A percentile compares a stretch with the other conserved stretches of the same genome.
These are phyloP conservation scores for Salvia sclarea DNA, from an alignment of 305 asterid genomes.

Conservation along the genomic window DNA sequence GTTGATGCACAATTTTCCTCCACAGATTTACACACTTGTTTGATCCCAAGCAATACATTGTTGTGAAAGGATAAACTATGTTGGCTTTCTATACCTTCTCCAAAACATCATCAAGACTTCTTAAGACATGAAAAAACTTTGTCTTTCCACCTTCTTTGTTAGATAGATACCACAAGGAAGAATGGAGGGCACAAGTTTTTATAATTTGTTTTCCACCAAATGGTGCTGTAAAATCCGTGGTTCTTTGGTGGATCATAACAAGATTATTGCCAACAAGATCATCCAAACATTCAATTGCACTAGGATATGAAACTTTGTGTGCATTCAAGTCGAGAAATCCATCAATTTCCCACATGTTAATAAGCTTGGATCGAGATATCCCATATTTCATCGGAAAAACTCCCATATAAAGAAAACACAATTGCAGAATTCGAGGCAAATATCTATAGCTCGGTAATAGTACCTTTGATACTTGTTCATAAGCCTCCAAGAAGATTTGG, in stretches of 20 bases:
- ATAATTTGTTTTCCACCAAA: no score
- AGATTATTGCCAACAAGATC: no score
- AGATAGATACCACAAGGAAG: no score
- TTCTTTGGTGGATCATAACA: no score
- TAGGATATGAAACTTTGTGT: not conserved
- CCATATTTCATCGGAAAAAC: constrained; percentile 29
- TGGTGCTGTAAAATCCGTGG: no score
- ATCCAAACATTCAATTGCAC: no score
- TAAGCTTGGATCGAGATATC: no score
- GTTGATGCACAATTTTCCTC: no score
- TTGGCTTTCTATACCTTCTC: not conserved
- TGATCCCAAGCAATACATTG: not conserved
- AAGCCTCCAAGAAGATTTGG: not conserved
- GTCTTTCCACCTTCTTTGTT: no score
- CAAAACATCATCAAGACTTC: no score
- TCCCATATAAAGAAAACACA: constrained; percentile 29
- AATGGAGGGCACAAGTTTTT: no score
- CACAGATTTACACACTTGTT: not conserved
- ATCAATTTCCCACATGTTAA: constrained; percentile 20
- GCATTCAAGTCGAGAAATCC: constrained; percentile 3
- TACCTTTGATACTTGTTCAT: not conserved
- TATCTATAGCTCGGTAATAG: constrained; percentile 1
- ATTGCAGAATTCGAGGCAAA: not conserved
- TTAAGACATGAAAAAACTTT: no score
- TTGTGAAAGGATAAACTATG: not conserved